Evolutionary conservation across 371 early-diverging fungal species (phyloP).

Genomic region (Circinella umbellata): DNA sequence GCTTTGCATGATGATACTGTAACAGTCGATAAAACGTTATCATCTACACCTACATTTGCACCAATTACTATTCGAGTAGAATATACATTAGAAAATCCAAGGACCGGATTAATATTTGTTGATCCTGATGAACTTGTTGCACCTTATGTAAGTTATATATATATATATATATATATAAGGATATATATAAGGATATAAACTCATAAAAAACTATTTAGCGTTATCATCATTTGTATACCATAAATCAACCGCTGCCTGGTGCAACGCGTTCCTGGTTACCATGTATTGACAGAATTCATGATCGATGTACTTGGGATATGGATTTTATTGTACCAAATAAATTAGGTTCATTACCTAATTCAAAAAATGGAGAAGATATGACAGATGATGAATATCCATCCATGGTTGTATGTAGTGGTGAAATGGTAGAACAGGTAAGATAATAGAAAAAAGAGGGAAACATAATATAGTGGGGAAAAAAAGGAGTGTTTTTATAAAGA

Average conservation of each 20-base stretch:
- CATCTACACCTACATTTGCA: conserved; percentile 33
- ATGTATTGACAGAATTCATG: conserved; percentile 80
- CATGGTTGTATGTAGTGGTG: conserved; percentile 79
- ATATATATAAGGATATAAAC: background rate
- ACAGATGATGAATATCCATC: conserved; percentile 58
- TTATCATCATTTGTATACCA: conserved; percentile 76
- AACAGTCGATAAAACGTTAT: conserved; percentile 13
- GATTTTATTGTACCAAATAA: conserved; percentile 76
- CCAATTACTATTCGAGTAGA: conserved; percentile 58
- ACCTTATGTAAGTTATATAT: conserved; percentile 50
- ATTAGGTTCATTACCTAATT: conserved; percentile 19
- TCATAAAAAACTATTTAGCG: conserved; percentile 33
- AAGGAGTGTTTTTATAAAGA: background rate
- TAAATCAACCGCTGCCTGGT: conserved; percentile 79
- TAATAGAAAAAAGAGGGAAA: too few relatives aligned
- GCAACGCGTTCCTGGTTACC: conserved; percentile 89
- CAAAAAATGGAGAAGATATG: conserved; percentile 44
- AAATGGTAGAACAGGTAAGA: conserved; percentile 66
- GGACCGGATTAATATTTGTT: conserved; percentile 59
- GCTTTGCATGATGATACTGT: conserved; percentile 25
- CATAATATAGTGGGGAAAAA: background rate
- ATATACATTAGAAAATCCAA: conserved; percentile 56
- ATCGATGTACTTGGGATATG: conserved; percentile 88
- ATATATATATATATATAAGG: background rate
- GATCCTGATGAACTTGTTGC: conserved; percentile 65